A percentile compares a stretch with the other conserved stretches of the same genome.
Conservation (phyloP, 371 early-diverging fungal species). For the Mucor piriformis region DNA sequence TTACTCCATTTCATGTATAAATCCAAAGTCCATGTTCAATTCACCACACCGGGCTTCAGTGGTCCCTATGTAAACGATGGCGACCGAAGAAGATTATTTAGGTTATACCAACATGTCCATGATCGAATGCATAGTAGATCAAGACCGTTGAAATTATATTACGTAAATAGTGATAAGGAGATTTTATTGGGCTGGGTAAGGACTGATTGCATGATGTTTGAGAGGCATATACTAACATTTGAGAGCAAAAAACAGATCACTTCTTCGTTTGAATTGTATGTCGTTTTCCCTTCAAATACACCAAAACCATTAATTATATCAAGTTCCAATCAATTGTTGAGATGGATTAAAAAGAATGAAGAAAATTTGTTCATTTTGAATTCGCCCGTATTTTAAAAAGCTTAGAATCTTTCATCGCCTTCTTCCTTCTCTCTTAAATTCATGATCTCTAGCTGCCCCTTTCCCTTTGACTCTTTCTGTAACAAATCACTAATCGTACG, state of each 20-base stretch:
- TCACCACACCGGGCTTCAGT: conserved; percentile 64
- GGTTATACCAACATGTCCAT: conserved; percentile 68
- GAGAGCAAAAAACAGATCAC: conserved; percentile 53
- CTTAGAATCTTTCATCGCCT: conserved; percentile 70
- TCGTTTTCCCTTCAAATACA: conserved; percentile 71
- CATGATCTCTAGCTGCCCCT: conserved; percentile 86
- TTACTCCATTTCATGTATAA: conserved; percentile 80
- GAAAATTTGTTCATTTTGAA: conserved; percentile 70
- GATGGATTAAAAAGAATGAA: conserved; percentile 79
- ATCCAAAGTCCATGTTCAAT: conserved; percentile 69
- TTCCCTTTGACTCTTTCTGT: conserved; percentile 81
- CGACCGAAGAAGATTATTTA: conserved; percentile 54
- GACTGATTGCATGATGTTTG: background rate
- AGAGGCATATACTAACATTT: background rate
- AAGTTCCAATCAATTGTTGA: conserved; percentile 63
- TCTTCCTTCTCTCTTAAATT: conserved; percentile 81
- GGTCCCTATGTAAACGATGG: conserved; percentile 50
- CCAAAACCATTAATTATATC: conserved; percentile 68
- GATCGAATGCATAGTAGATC: conserved; percentile 65
- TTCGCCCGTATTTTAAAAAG: conserved; percentile 53
- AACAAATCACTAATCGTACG: conserved; percentile 80
- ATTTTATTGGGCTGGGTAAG: conserved; percentile 76
- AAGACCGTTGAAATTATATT: conserved; percentile 64
- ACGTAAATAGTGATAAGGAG: conserved; percentile 61
- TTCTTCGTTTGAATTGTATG: conserved; percentile 70